phyloP scores from a whole-genome alignment of 2,329 filamentous ascomycete species.

The Phyllosticta citriasiana region DNA sequence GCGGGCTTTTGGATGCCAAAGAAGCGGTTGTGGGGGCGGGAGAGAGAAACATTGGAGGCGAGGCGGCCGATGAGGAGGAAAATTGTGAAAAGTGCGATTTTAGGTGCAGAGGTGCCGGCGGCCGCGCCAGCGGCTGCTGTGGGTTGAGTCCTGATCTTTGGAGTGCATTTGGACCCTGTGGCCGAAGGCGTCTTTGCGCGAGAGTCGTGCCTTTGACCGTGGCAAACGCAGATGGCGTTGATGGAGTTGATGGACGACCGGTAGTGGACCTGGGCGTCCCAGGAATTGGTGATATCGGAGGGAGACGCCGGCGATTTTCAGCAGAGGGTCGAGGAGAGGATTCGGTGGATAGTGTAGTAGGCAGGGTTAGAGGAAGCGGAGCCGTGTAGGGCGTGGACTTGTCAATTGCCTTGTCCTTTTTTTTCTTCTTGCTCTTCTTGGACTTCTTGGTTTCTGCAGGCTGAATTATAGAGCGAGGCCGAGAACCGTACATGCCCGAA shows the following conservation, averaged over 20 bases:
- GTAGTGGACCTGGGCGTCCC: background rate
- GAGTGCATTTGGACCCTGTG: background rate
- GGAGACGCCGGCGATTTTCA: background rate
- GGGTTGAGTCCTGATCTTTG: background rate
- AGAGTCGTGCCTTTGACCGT: background rate
- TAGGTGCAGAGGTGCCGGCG: slow-evolving; percentile 16
- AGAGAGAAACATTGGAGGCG: background rate
- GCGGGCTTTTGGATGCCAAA: background rate
- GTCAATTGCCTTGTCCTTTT: background rate
- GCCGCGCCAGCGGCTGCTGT: slow-evolving; percentile 13
- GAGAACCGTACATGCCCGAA: background rate
- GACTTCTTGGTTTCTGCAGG: background rate
- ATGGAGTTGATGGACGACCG: background rate
- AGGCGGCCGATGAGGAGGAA: background rate
- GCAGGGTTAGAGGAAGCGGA: background rate
- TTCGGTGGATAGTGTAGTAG: background rate
- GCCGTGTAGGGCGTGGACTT: background rate
- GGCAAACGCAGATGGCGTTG: background rate
- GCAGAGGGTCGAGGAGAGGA: background rate
- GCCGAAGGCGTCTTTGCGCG: background rate
- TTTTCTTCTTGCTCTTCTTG: background rate
- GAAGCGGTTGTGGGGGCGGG: background rate
- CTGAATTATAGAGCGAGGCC: background rate
- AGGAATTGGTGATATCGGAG: background rate
- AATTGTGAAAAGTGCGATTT: slow-evolving; percentile 6